These are phyloP conservation scores for Byssothecium circinans DNA, from an alignment of 2,329 filamentous ascomycete species.

Conservation along the genomic window DNA sequence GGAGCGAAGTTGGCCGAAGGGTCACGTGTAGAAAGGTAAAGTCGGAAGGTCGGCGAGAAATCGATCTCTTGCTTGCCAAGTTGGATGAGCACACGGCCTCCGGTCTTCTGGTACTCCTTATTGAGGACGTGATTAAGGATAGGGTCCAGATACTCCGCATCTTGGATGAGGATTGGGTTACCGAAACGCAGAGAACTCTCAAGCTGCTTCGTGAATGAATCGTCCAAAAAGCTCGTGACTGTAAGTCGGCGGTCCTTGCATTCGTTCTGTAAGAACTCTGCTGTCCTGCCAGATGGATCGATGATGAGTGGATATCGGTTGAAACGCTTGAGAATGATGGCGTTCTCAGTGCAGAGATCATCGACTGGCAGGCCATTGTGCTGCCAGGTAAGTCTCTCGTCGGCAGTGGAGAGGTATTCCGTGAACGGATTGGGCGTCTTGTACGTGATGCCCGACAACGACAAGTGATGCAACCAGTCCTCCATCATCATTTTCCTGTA, in stretches of 20 bases:
- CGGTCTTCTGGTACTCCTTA: constrained; percentile 98
- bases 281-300: constrained; percentile 91
- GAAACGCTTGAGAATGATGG: constrained; percentile 95
- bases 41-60: constrained; percentile 93
- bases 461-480: constrained; percentile 93
- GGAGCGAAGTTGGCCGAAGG: constrained; percentile 94
- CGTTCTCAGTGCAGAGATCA: constrained; percentile 97
- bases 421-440: constrained; percentile 94
- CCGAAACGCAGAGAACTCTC: constrained; percentile 97
- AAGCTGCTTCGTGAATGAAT: constrained; percentile 96
- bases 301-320: constrained; percentile 98
- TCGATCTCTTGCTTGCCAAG: constrained; percentile 99
- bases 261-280: constrained; percentile 93
- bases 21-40: constrained; percentile 93
- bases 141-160: constrained; percentile 94
- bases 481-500: constrained; percentile 98
- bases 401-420: constrained; percentile 93
- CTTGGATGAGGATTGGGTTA: constrained; percentile 97
- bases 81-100: constrained; percentile 95
- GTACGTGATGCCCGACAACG: constrained; percentile 88
- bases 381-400: constrained; percentile 94
- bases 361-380: constrained; percentile 91
- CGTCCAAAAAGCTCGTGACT: constrained; percentile 96
- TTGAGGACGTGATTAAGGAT: constrained; percentile 98
- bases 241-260: constrained; percentile 91